A percentile compares a stretch with the other conserved stretches of the same genome.
phyloP scores from a whole-genome alignment of 495 filamentous ascomycete genomes.

The Emericellopsis terricola region DNA sequence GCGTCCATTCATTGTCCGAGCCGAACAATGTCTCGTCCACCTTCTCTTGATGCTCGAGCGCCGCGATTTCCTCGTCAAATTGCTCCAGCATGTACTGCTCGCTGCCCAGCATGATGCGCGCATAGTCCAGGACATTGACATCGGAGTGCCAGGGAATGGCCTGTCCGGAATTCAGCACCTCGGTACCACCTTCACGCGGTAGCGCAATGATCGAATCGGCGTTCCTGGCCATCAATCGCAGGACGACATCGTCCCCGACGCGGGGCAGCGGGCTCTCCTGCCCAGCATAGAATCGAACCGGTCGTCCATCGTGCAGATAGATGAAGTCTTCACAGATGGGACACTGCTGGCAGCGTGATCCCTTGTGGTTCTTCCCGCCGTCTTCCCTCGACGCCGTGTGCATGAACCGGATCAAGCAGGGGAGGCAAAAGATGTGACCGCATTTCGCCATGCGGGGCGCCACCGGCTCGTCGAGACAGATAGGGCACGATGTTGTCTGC shows the following conservation, averaged over 20 bases:
- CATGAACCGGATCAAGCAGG: conserved; percentile 92
- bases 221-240: conserved; percentile 65
- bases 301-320: conserved; percentile 72
- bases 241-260: conserved; percentile 75
- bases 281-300: conserved; percentile 80
- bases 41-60: conserved; percentile 54
- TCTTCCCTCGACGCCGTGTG: conserved; percentile 44
- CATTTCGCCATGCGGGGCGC: conserved; percentile 96
- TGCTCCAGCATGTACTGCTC: conserved; percentile 72
- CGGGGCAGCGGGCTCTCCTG: conserved; percentile 65
- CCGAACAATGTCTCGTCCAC: conserved; percentile 90
- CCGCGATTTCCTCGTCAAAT: conserved; percentile 58
- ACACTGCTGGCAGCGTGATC: conserved; percentile 70
- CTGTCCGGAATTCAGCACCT: conserved; percentile 43
- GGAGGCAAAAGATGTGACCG: conserved; percentile 91
- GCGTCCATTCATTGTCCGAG: conserved; percentile 81
- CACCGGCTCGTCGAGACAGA: conserved; percentile 78
- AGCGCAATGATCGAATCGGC: conserved; percentile 70
- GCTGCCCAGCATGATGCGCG: conserved; percentile 85
- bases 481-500: conserved; percentile 76
- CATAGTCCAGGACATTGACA: conserved; percentile 86
- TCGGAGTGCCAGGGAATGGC: conserved; percentile 89
- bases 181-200: conserved; percentile 59
- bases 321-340: conserved; percentile 89
- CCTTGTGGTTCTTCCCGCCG: conserved; percentile 43